These are phyloP conservation scores for Boletus hoseneyae DNA, from an alignment of 1,284 basidiomycete species.

Conservation along the genomic window DNA sequence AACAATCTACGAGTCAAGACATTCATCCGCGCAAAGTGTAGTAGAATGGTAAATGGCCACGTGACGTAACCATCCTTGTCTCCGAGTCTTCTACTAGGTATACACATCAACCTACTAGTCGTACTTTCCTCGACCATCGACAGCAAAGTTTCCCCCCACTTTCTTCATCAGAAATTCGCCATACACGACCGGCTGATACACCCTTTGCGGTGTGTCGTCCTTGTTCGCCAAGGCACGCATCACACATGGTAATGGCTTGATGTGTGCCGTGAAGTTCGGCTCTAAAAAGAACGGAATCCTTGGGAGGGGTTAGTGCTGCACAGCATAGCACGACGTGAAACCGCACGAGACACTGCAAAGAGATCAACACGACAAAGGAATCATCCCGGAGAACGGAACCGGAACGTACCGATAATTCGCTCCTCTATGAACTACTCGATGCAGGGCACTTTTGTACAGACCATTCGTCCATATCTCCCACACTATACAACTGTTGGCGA, in stretches of 20 bases:
- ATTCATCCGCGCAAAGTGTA: neutral
- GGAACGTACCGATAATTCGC: conserved; percentile 62
- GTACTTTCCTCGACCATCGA: conserved; percentile 41
- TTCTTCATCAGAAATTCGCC: conserved; percentile 74
- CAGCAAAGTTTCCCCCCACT: conserved; percentile 65
- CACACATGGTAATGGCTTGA: conserved; percentile 59
- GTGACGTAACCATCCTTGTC: conserved; percentile 1
- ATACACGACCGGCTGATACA: conserved; percentile 57
- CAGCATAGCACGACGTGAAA: neutral
- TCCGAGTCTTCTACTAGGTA: neutral
- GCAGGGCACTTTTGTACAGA: conserved; percentile 72
- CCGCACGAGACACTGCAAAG: conserved; percentile 51
- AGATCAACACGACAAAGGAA: conserved; percentile 6
- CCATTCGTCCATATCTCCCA: conserved; percentile 86
- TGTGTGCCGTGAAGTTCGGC: conserved; percentile 68
- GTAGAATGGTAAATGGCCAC: neutral
- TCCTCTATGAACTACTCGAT: conserved; percentile 72
- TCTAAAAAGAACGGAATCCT: conserved; percentile 87
- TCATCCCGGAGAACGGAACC: neutral
- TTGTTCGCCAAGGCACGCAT: conserved; percentile 37
- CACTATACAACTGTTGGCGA: conserved; percentile 44
- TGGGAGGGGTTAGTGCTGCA: conserved; percentile 6
- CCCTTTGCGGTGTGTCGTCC: conserved; percentile 15
- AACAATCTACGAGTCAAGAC: conserved; percentile 1
- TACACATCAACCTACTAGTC: conserved; percentile 31